These are phyloP conservation scores for Pseudoturritis turrita DNA, from an alignment of 345 rosid genomes.

Conservation along the genomic window DNA sequence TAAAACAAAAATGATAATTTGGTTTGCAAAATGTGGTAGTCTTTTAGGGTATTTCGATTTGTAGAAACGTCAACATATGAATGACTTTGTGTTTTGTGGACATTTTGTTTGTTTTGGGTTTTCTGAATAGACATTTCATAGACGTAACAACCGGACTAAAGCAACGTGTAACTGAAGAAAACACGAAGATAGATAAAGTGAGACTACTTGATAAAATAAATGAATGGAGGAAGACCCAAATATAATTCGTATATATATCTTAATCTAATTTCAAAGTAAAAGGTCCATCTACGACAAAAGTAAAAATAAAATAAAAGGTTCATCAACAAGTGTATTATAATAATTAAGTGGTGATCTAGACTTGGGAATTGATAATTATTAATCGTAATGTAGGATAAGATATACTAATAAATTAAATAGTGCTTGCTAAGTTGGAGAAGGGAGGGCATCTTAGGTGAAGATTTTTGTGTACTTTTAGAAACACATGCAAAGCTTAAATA, in stretches of 20 bases:
- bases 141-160: slow-evolving; percentile 20
- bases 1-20: background rate
- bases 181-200: slow-evolving; percentile 16
- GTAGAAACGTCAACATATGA: slow-evolving; percentile 11
- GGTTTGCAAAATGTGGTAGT: background rate
- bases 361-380: slow-evolving; percentile 2
- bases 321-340: background rate
- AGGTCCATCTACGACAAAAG: background rate
- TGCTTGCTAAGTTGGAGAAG: slow-evolving; percentile 21
- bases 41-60: background rate
- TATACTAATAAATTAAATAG: slow-evolving; percentile 9
- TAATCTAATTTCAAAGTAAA: slow-evolving; percentile 1
- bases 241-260: background rate
- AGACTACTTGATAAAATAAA: slow-evolving; percentile 5
- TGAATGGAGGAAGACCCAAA: background rate
- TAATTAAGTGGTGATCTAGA: slow-evolving; percentile 6
- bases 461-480: slow-evolving; percentile 30
- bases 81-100: slow-evolving; percentile 7
- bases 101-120: background rate
- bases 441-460: slow-evolving; percentile 30
- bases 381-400: slow-evolving; percentile 11
- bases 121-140: slow-evolving; percentile 13
- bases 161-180: slow-evolving; percentile 22
- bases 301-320: background rate
- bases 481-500: slow-evolving; percentile 28